These are phyloP conservation scores for Cymbopogon citratus DNA, from an alignment of 176 grass and related monocot genomes.

Conservation along the genomic window DNA sequence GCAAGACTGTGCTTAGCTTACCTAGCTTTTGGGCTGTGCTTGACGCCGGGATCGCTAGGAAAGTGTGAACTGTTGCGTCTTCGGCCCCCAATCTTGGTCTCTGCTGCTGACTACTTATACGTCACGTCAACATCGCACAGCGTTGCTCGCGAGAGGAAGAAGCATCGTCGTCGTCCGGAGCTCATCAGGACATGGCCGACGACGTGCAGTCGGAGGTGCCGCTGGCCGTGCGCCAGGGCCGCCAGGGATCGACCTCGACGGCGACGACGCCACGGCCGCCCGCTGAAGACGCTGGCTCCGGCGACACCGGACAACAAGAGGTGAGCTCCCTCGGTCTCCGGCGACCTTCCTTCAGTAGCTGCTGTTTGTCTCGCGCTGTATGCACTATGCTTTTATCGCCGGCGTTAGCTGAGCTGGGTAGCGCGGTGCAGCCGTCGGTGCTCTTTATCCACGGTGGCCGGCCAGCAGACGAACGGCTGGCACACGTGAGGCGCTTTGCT, in stretches of 20 bases:
- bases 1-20: too few relatives aligned
- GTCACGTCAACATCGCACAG: background rate
- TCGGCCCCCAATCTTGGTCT: too few relatives aligned
- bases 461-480: background rate
- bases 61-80: too few relatives aligned
- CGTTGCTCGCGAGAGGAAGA: background rate
- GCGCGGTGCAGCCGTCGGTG: background rate
- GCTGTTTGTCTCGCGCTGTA: background rate
- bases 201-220: constrained; percentile 19
- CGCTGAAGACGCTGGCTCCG: background rate
- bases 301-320: background rate
- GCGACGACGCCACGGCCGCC: background rate
- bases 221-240: constrained; percentile 1
- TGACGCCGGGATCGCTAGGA: too few relatives aligned
- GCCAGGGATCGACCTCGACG: background rate
- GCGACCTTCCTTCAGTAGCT: too few relatives aligned
- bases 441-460: background rate
- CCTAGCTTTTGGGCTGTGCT: too few relatives aligned
- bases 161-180: background rate
- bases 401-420: background rate
- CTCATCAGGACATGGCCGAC: constrained; percentile 8
- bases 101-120: too few relatives aligned
- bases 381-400: background rate
- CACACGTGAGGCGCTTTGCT: background rate
- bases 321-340: constrained; percentile 1